Evolutionary conservation across 306 rosid species (phyloP), one percentile per base, ranked within the genome.

Genomic region (Luffa acutangula): DNA sequence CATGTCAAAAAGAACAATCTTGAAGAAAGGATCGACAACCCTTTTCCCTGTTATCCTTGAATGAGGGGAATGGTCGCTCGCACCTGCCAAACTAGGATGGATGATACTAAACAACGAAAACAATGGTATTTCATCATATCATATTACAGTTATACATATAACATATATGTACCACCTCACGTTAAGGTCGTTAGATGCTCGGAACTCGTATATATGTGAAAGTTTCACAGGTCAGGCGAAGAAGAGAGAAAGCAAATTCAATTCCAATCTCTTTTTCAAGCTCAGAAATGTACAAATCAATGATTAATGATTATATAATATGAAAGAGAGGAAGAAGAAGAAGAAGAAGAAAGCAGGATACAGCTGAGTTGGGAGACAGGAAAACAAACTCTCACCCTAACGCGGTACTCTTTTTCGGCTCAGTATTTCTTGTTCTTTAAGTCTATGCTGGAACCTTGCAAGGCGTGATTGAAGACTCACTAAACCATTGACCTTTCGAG

Each of bases 401-500:
- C 97, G 98, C 62, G 96, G 93, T 42, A 86, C 91, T 85, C 93
- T 88, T 87, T 95, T 95, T 78, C 96, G 90, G 87, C 91, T 88
- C 8, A 95, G 88, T 77, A 95, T 91, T 83, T 93, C 97, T 74
- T 95, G 97, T 85, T 95, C 98, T 83, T 95, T 95, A 17, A 92
- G 89, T 77, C 93, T 89, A 83, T 95, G 97, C 85, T 95, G 98
- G 80, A 95, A 95, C 87, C 98, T 87, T 66, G 96, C 93, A 4
- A 95, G 91, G 63, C 98, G 97, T 66, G 98, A 89, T 84, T 95
- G 98, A 49, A 95, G 97, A 81, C 96, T 87, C 42, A 91, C 97
- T 25, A 95, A 88, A 80, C 97, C 88, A 15, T 97, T 97, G 36
- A 92, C 97, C 88, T 95, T 95, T 70, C 98, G 97, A 18, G 98